Conservation (phyloP, 2,329 filamentous ascomycete species). For the Didymella arachidicola region DNA sequence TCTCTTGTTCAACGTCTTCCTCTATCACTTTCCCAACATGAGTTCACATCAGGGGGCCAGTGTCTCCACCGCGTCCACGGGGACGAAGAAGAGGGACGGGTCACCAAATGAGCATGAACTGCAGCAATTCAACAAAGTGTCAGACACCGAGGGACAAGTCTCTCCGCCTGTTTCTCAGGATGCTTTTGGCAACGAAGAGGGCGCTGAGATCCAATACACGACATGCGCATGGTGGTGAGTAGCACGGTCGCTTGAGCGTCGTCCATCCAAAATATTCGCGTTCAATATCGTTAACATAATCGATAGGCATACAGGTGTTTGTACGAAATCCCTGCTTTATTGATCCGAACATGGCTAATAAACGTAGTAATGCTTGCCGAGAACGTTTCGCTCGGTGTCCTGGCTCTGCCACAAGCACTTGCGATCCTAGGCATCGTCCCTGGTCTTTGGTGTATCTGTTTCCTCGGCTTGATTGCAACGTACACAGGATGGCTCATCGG, state of each 20-base stretch:
- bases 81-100: background rate
- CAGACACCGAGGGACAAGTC: slow-evolving; percentile 27
- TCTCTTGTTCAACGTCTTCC: no score
- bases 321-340: slow-evolving; percentile 27
- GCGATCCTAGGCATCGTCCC: slow-evolving; percentile 62
- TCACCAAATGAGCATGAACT: background rate
- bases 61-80: background rate
- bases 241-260: background rate
- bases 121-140: background rate
- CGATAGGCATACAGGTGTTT: slow-evolving; percentile 54
- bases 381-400: slow-evolving; percentile 64
- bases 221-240: slow-evolving; percentile 59
- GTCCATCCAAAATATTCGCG: background rate
- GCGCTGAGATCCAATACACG: slow-evolving; percentile 59
- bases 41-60: background rate
- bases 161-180: slow-evolving; percentile 9
- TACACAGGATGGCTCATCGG: slow-evolving; percentile 69
- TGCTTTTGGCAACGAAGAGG: slow-evolving; percentile 41
- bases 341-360: background rate
- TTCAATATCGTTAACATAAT: background rate
- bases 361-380: slow-evolving; percentile 64
- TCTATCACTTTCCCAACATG: background rate
- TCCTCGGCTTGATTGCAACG: slow-evolving; percentile 63
- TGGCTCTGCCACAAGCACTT: slow-evolving; percentile 63
- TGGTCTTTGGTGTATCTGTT: slow-evolving; percentile 62